phyloP scores from a whole-genome alignment of 2,329 filamentous ascomycete species.

The Diplodia scrobiculata region DNA sequence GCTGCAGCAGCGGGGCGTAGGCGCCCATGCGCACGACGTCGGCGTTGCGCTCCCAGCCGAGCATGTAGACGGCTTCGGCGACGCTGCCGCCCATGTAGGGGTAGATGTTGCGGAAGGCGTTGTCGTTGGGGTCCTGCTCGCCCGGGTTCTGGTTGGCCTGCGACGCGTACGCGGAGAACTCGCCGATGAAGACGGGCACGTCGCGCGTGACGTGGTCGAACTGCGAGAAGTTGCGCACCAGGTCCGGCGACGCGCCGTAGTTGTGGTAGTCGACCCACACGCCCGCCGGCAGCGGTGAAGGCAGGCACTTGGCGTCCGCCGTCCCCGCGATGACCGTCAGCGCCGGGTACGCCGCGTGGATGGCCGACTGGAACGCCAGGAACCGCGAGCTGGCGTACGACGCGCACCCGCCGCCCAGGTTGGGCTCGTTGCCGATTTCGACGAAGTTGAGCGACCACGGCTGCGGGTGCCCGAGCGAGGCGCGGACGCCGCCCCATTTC shows the following conservation, averaged over 20 bases:
- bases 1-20: constrained; percentile 27
- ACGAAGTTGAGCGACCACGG: constrained; percentile 64
- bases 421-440: constrained; percentile 70
- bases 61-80: constrained; percentile 65
- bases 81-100: constrained; percentile 52
- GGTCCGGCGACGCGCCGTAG: constrained; percentile 43
- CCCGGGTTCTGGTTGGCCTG: neutral
- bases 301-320: constrained; percentile 35
- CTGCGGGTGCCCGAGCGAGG: constrained; percentile 61
- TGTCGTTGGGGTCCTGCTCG: neutral
- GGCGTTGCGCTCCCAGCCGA: constrained; percentile 66
- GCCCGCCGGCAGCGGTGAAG: constrained; percentile 36
- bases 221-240: constrained; percentile 54
- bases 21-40: constrained; percentile 51
- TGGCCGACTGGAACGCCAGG: constrained; percentile 61
- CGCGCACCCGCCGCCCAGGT: constrained; percentile 52
- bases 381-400: constrained; percentile 57
- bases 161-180: constrained; percentile 13
- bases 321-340: constrained; percentile 59
- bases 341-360: constrained; percentile 59
- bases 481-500: constrained; percentile 61
- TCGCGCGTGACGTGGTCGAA: constrained; percentile 36
- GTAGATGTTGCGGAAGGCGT: neutral
- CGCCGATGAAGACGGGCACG: constrained; percentile 24
- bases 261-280: constrained; percentile 54